Conservation (phyloP, 441 rosid genomes). For the Croton setiger region DNA sequence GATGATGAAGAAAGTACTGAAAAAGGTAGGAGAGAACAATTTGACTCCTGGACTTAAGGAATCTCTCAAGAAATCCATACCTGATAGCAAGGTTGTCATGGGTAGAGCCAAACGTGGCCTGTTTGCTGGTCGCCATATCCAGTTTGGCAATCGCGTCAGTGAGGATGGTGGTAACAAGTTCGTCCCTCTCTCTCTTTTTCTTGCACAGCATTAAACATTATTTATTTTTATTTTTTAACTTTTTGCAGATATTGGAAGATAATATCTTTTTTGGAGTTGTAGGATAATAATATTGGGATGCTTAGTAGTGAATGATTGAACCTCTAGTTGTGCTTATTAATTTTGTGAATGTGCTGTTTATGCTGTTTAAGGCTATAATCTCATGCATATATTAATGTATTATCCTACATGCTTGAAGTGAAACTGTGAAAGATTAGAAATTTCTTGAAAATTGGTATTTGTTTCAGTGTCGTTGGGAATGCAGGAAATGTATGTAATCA, state of each 20-base stretch:
- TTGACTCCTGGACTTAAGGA: conserved; percentile 56
- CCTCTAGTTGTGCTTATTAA: not conserved
- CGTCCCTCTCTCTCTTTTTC: conserved; percentile 3
- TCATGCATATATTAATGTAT: too few relatives aligned
- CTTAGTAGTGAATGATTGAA: not conserved
- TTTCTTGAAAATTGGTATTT: not conserved
- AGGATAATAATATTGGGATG: not conserved
- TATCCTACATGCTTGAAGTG: not conserved
- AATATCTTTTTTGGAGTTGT: not conserved
- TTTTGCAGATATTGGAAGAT: not conserved
- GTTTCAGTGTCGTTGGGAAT: not conserved
- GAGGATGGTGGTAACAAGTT: conserved; percentile 98
- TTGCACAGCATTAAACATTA: not conserved
- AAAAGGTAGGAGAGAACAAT: conserved; percentile 59
- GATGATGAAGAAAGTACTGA: conserved; percentile 81
- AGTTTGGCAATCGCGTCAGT: conserved; percentile 79
- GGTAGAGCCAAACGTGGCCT: conserved; percentile 83
- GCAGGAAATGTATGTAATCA: not conserved
- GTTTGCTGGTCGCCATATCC: conserved; percentile 89
- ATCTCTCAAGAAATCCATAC: conserved; percentile 43
- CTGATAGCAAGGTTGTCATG: conserved; percentile 74
- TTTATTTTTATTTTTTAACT: not conserved
- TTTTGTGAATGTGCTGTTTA: not conserved
- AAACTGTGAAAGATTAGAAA: not conserved
- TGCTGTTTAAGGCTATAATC: too few relatives aligned